Conservation (phyloP, 495 filamentous ascomycete species). For the Cladorrhinum samala region DNA sequence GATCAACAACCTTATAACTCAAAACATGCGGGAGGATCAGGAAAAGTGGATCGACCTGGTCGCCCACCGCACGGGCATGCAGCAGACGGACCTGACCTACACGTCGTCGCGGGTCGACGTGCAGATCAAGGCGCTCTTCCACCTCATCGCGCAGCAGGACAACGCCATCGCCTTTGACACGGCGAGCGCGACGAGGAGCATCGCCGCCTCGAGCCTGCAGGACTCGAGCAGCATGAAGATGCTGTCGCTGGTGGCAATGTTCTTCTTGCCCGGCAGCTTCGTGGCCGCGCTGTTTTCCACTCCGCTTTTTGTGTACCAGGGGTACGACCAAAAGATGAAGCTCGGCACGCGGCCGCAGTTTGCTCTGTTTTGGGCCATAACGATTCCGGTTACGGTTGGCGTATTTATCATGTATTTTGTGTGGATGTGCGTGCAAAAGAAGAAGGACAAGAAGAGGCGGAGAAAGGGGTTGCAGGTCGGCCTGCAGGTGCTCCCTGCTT, state of each 20-base stretch:
- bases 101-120: slow-evolving; percentile 28
- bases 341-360: slow-evolving; percentile 23
- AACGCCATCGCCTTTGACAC: slow-evolving; percentile 26
- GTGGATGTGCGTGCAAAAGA: slow-evolving; percentile 21
- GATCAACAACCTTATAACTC: slow-evolving; percentile 18
- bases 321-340: not conserved
- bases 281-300: slow-evolving; percentile 31
- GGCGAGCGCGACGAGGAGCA: slow-evolving; percentile 24
- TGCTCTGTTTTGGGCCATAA: slow-evolving; percentile 25
- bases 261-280: slow-evolving; percentile 49
- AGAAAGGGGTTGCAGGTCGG: not conserved
- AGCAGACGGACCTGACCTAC: slow-evolving; percentile 23
- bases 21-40: not conserved
- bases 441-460: slow-evolving; percentile 10
- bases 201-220: slow-evolving; percentile 36
- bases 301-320: slow-evolving; percentile 24
- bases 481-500: not conserved
- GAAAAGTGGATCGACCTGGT: slow-evolving; percentile 6
- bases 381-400: slow-evolving; percentile 19
- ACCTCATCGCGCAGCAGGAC: slow-evolving; percentile 29
- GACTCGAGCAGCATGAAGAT: slow-evolving; percentile 49
- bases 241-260: slow-evolving; percentile 49
- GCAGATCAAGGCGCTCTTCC: slow-evolving; percentile 26
- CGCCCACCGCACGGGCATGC: slow-evolving; percentile 20
- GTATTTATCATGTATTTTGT: slow-evolving; percentile 22